phyloP scores from a whole-genome alignment of 805 yeast species.

The Ogataea nitratoaversa region DNA sequence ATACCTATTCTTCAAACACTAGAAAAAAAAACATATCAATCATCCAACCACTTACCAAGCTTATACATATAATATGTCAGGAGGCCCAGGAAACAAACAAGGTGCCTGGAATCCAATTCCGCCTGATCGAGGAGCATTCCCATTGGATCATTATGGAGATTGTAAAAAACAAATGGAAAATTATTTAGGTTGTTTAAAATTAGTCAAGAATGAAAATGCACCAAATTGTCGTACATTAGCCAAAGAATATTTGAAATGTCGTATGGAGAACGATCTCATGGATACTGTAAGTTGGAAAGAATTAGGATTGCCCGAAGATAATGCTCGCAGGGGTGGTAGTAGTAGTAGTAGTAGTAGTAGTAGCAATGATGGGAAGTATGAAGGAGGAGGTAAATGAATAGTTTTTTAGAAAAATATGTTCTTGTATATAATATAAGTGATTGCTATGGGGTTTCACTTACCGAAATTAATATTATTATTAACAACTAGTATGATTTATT shows the following conservation, averaged over 20 bases:
- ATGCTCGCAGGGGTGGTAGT: not conserved
- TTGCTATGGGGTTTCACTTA: too few species aligned
- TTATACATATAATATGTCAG: slow-evolving; percentile 34
- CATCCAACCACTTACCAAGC: too few species aligned
- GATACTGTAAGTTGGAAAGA: slow-evolving; percentile 34
- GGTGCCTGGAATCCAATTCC: slow-evolving; percentile 73
- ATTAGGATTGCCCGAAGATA: slow-evolving; percentile 33
- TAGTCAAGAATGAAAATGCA: slow-evolving; percentile 78
- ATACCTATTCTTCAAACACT: too few species aligned
- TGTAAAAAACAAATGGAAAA: slow-evolving; percentile 71
- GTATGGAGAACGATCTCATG: slow-evolving; percentile 70
- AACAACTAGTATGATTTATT: too few species aligned
- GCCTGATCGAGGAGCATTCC: slow-evolving; percentile 95
- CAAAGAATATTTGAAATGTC: slow-evolving; percentile 72
- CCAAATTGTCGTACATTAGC: slow-evolving; percentile 88
- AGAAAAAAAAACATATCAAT: not conserved
- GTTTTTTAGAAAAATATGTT: too few species aligned
- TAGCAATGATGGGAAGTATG: not conserved
- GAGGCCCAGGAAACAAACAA: slow-evolving; percentile 44
- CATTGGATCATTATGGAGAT: slow-evolving; percentile 83
- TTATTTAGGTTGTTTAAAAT: slow-evolving; percentile 73
- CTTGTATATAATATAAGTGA: too few species aligned
- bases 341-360: not conserved
- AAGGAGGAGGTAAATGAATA: not conserved
- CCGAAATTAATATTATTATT: too few species aligned